Evolutionary conservation across 164 flowering plant genomes (phyloP), one percentile per base, ranked within the genome.

Genomic region (Vitis rotundifolia): DNA sequence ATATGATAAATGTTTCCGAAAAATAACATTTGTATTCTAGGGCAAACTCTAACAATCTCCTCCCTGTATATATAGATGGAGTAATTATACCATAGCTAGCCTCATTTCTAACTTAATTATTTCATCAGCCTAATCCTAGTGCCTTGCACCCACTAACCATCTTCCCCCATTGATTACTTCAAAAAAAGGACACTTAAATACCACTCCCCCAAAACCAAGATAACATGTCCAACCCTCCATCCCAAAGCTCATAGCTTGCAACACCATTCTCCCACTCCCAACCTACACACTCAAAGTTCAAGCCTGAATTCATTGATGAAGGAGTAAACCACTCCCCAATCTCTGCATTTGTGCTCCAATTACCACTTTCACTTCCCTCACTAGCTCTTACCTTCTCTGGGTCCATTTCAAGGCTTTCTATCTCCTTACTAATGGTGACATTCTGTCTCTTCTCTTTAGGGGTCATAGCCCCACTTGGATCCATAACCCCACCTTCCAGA

Each of bases 191-290:
- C 44, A 37, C 44, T 37, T 14, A 66, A 47, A 65, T 62, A 18
- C 64, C 75, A 49, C 31, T 61, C 11, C 72, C 88, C 83, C 84
- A 76, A 49, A 78, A 68, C 75, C 81, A 76, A 47, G 81, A 67
- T 16, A 79, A 28, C 53, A 79, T 49, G 51, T 61, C 49, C 53
- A 75, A 79, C 10, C 67, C 71, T 11, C 71, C 84, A 63, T 68
- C 77, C 69, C 69, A 62, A 18, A 70, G 9, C 56, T 71, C 68
- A 12, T 65, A 50, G 37, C 67, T 73, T 47, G 67, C 62, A 22
- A 55, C 77, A 8, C 49, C 44, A 59, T 70, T 54, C 1, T 63
- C 67, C 81, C 76, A 78, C 19, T 72, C 78, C 86, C 77, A 76
- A 48, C 75, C 69, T 61, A 74, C 16, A 75, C 72, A 62, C 7